Base-by-base conservation (phyloP, 108 stramenopile species). In the Cafeteria roenbergensis region DNA sequence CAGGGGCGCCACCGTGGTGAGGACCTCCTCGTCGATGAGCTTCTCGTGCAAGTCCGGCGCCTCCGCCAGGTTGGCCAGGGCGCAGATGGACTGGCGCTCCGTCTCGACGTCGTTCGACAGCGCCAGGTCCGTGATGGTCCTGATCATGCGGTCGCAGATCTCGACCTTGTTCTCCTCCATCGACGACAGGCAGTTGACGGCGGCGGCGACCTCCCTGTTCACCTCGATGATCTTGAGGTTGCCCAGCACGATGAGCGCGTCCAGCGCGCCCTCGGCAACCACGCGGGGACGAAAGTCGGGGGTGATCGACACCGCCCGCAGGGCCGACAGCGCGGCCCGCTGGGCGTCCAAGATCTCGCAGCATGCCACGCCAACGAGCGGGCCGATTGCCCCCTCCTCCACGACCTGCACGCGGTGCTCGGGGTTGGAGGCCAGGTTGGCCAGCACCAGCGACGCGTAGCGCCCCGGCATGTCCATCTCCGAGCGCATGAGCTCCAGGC, bases 91-190 rank as follows among this genome's bases (percentile, higher is more conserved):
- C 62, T 90, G 84, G 34, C 82, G 81, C 63, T 90, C 88, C 25
- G 85, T 76, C 62, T 80, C 72, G 58, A 38, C 55, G 67, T 88
- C 88, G 2, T 80, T 85, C 51, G 72, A 81, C 52, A 89, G 54
- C 55, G 85, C 74, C 53, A 87, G 67, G 33, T 73, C 69, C 25
- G 86, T 86, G 52, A 89, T 74, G 20, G 87, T 87, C 27, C 84
- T 85, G 34, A 89, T 81, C 37, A 80, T 73, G 48, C 86, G 70
- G 60, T 87, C 83, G 6, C 82, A 80, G 48, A 89, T 85, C 63
- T 88, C 88, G 54, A 84, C 80, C 74, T 88, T 90, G 63, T 87
- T 88, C 68, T 90, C 87, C 29, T 85, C 86, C 56, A 85, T 71
- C 27, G 76, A 73, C 33, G 84, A 85, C 31, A 90, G 75, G 37